Conservation (phyloP, 140 eudicot species). For the Bidens hawaiensis region DNA sequence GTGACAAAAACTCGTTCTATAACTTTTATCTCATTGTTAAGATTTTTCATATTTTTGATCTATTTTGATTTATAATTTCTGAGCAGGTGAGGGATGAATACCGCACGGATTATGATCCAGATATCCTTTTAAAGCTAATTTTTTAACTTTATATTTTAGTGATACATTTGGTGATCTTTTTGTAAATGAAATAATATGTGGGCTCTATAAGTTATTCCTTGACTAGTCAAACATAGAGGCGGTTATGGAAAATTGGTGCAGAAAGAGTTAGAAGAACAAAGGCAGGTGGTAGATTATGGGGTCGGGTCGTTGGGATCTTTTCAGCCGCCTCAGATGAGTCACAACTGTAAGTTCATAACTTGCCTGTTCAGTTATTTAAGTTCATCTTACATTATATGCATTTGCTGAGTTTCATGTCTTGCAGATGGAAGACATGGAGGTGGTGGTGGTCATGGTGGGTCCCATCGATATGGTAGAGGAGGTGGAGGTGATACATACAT, state of each 20-base stretch:
- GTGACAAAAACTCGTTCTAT: constrained; percentile 24
- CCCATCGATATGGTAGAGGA: constrained; percentile 17
- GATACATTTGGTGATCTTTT: neutral
- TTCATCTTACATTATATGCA: neutral
- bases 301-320: constrained; percentile 79
- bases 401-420: neutral
- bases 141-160: neutral
- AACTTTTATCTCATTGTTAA: neutral
- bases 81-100: constrained; percentile 43
- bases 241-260: constrained; percentile 97
- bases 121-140: constrained; percentile 27
- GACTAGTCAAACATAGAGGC: constrained; percentile 73
- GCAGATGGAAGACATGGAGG: constrained; percentile 17
- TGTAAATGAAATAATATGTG: neutral
- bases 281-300: constrained; percentile 91
- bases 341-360: constrained; percentile 57
- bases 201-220: constrained; percentile 1
- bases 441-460: constrained; percentile 13
- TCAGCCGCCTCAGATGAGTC: constrained; percentile 59
- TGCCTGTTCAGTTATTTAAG: constrained; percentile 16
- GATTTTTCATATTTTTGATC: neutral
- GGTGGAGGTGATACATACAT: constrained; percentile 3
- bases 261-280: constrained; percentile 82
- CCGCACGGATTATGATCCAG: constrained; percentile 47
- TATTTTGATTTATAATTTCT: neutral